Evolutionary conservation across 2,329 filamentous ascomycete species (phyloP).

Genomic region (Hypomyces perniciosus): DNA sequence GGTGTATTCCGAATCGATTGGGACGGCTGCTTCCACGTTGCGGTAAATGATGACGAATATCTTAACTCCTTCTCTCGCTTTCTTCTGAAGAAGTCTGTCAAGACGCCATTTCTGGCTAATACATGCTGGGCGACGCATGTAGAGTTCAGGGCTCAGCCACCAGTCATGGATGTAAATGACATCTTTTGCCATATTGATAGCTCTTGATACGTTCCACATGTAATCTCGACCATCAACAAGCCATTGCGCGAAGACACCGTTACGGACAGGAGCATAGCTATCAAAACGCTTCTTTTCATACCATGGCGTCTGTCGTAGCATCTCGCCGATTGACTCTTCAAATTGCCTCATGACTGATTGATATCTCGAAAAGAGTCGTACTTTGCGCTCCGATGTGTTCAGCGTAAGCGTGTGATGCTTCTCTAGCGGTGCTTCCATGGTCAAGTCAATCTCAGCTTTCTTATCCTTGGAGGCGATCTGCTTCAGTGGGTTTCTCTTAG

Average conservation of each 20-base stretch:
- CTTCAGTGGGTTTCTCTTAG: slow-evolving; percentile 57
- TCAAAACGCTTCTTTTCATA: slow-evolving; percentile 77
- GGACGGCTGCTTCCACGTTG: slow-evolving; percentile 94
- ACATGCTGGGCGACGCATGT: slow-evolving; percentile 85
- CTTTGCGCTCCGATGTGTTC: slow-evolving; percentile 85
- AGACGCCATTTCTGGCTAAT: slow-evolving; percentile 98
- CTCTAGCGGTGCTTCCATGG: slow-evolving; percentile 29
- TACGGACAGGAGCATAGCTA: slow-evolving; percentile 87
- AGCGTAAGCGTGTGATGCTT: slow-evolving; percentile 83
- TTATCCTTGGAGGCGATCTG: slow-evolving; percentile 55
- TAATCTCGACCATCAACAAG: slow-evolving; percentile 94
- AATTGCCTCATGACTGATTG: slow-evolving; percentile 88
- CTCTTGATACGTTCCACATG: slow-evolving; percentile 98
- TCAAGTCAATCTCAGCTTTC: slow-evolving; percentile 40
- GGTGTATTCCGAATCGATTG: slow-evolving; percentile 97
- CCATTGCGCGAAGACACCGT: slow-evolving; percentile 88
- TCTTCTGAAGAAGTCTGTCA: slow-evolving; percentile 85
- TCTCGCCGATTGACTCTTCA: slow-evolving; percentile 83
- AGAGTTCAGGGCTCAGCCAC: slow-evolving; percentile 96
- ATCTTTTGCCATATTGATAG: slow-evolving; percentile 94
- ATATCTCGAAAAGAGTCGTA: slow-evolving; percentile 86
- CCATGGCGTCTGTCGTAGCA: slow-evolving; percentile 81
- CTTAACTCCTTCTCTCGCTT: slow-evolving; percentile 92
- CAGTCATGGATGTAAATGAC: slow-evolving; percentile 99
- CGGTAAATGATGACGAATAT: slow-evolving; percentile 97